Conservation (phyloP, 176 grass and related monocot genomes). For the Tillandsia leiboldiana region DNA sequence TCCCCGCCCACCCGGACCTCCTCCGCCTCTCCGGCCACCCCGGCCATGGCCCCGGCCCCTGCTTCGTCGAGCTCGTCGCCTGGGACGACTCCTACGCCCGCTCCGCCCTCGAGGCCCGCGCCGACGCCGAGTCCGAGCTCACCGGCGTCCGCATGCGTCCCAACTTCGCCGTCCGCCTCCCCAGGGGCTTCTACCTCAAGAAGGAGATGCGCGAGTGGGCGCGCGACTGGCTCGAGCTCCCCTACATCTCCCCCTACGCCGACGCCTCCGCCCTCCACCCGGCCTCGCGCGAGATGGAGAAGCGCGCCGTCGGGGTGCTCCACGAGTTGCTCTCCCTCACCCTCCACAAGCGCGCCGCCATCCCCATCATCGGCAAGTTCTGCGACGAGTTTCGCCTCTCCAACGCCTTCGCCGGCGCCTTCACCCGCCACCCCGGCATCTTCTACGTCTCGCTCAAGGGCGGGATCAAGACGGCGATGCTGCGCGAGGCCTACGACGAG, state of each 20-base stretch:
- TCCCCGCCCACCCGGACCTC: conserved; percentile 44
- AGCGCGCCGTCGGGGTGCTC: conserved; percentile 58
- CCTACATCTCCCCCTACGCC: conserved; percentile 56
- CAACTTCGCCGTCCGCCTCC: conserved; percentile 55
- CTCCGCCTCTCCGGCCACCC: conserved; percentile 45
- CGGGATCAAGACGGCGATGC: conserved; percentile 68
- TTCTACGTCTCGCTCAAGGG: conserved; percentile 88
- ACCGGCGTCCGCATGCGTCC: conserved; percentile 52
- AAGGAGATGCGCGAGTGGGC: conserved; percentile 86
- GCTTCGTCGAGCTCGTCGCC: conserved; percentile 50
- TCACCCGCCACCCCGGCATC: conserved; percentile 71
- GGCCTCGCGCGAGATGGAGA: conserved; percentile 52
- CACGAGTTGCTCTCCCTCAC: conserved; percentile 75
- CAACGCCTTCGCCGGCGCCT: conserved; percentile 60
- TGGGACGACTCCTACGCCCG: conserved; percentile 52
- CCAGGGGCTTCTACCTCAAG: conserved; percentile 72
- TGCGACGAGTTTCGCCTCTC: conserved; percentile 55
- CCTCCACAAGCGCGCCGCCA: conserved; percentile 42
- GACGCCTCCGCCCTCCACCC: conserved; percentile 33
- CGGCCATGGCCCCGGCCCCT: conserved; percentile 27
- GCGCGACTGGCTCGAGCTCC: conserved; percentile 85
- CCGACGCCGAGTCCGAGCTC: conserved; percentile 52
- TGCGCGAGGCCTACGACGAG: conserved; percentile 71
- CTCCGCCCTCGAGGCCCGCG: conserved; percentile 55
- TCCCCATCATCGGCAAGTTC: conserved; percentile 74